Evolutionary conservation across 1,284 basidiomycete species (phyloP).

Genomic region (Moesziomyces sp.): DNA sequence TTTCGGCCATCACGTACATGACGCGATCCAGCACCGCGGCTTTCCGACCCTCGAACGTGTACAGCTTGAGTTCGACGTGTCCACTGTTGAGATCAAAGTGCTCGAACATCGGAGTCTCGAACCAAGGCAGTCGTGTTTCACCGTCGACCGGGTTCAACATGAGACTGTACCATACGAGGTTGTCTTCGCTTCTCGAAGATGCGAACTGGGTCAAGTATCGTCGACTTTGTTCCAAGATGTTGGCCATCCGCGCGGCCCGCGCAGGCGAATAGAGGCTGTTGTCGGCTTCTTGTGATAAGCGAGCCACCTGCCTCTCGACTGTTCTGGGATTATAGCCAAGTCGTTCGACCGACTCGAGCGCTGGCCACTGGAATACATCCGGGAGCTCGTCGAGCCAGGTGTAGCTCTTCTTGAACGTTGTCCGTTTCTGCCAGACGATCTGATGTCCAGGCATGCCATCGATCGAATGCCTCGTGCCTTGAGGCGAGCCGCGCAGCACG

Average conservation of each 20-base stretch:
- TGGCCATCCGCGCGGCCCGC: neutral
- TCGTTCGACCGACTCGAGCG: neutral
- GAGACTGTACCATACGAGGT: neutral
- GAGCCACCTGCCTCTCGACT: neutral
- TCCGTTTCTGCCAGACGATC: neutral
- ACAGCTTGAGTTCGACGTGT: neutral
- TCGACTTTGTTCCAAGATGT: neutral
- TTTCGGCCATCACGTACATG: neutral
- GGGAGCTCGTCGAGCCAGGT: neutral
- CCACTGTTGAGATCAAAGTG: neutral
- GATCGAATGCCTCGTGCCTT: too few relatives aligned
- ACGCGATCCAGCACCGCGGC: neutral
- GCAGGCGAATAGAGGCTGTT: too few relatives aligned
- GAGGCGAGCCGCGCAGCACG: neutral
- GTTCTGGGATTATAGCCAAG: neutral
- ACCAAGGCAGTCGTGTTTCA: neutral
- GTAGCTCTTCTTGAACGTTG: neutral
- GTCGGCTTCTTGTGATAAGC: neutral
- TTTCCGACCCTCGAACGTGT: neutral
- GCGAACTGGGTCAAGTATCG: neutral
- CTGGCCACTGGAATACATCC: neutral
- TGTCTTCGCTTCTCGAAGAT: neutral
- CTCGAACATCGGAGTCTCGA: neutral
- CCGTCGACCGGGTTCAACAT: neutral
- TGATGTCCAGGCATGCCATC: neutral